Base-by-base conservation (phyloP, 805 yeast species). In the Komagataella pseudopastoris region DNA sequence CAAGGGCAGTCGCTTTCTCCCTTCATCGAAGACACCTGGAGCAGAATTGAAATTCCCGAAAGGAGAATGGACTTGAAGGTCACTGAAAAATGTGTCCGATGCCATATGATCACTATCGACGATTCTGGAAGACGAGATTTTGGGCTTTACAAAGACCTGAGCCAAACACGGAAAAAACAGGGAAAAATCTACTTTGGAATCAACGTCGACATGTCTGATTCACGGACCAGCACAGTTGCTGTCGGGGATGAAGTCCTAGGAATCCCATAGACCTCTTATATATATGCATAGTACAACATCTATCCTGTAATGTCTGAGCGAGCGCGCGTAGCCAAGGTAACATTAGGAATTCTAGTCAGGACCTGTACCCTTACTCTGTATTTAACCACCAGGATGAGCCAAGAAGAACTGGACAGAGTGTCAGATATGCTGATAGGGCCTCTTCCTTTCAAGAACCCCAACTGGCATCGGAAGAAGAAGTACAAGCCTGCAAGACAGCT, bases 401-500 rank as follows among this genome's bases (percentile, higher is more conserved):
- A 30, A 30, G 39, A 30, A 30, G 39, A 30, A 14, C 45, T 44
- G n/a, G 46, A 44, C 18, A 44, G 22, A 17, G 22, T 75, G 12
- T 68, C 75, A 3, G 66, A 70, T 39, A 58, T 69, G 12, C 63
- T 74, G 30, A 68, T 73, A 12, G 63, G 61, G 23, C 73, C 70
- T 0, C 77, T 76, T 49, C 56, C 66, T n/a, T 87, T 85, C 74
- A 88, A 86, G 62, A 74, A 69, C 51, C 72, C 80, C 1, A 59
- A 66, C 17, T 72, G 80, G 64, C 46, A 44, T n/a, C 20, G 46
- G 14, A 69, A 71, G 49, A 74, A 83, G 56, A 72, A 95, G 51
- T 83, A 80, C 64, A 88, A 89, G 63, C 81, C 93, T 23, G 67
- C 78, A 22, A 80, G 82, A 60, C 95, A 90, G 59, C 68, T 89